Evolutionary conservation across 108 stramenopile species (phyloP).

Genomic region (Discostella stelligeroides): DNA sequence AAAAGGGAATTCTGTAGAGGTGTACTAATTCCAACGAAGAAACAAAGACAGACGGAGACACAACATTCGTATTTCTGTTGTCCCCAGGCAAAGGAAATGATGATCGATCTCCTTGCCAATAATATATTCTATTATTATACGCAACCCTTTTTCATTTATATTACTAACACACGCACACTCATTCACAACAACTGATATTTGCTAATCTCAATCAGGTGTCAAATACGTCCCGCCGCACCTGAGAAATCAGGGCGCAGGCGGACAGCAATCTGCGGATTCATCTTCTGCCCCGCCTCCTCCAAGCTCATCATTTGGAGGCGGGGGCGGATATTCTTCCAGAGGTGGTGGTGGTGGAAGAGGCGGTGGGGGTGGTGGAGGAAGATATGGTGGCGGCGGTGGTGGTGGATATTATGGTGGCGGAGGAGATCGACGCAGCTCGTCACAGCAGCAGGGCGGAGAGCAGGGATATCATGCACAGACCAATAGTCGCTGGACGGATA

Average conservation of each 20-base stretch:
- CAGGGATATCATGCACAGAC: conserved; percentile 11
- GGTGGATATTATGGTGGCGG: conserved; percentile 27
- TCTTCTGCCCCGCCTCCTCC: conserved; percentile 25
- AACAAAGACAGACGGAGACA: not conserved
- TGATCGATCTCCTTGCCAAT: conserved; percentile 6
- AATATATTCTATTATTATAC: no score
- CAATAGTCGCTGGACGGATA: conserved; percentile 24
- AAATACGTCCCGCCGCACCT: conserved; percentile 96
- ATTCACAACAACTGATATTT: not conserved
- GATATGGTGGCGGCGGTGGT: conserved; percentile 40
- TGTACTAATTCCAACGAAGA: conserved; percentile 7
- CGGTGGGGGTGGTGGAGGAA: conserved; percentile 39
- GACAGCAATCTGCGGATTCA: conserved; percentile 35
- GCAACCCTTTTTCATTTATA: no score
- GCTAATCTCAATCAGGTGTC: conserved; percentile 56
- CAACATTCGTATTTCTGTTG: no score
- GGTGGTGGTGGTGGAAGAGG: conserved; percentile 29
- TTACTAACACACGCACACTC: conserved; percentile 2
- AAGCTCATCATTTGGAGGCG: conserved; percentile 14
- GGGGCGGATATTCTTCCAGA: conserved; percentile 45
- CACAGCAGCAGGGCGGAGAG: conserved; percentile 16
- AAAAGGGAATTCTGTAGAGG: not conserved
- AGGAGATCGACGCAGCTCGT: conserved; percentile 32
- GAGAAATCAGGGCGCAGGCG: conserved; percentile 86
- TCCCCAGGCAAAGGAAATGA: not conserved